These are phyloP conservation scores for Rhodotorula diobovata DNA, from an alignment of 768 basidiomycete genomes.

Conservation along the genomic window DNA sequence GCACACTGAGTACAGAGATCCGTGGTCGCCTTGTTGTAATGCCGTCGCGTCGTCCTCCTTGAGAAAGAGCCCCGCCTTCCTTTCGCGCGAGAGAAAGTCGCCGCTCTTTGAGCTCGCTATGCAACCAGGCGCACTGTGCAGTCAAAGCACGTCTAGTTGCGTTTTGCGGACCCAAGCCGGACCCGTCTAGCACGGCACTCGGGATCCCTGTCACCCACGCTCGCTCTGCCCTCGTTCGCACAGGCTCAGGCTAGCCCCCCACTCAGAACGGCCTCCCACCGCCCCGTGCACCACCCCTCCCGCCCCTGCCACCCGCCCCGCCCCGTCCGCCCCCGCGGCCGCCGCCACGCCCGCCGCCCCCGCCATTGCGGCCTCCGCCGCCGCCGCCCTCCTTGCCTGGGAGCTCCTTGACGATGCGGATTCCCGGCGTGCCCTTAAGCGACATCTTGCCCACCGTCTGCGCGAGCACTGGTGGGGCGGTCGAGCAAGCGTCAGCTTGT, in stretches of 20 bases:
- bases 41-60: too few relatives aligned
- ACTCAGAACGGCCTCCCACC: not conserved
- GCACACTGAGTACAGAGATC: not conserved
- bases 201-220: too few relatives aligned
- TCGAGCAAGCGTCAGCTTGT: not conserved
- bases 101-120: too few relatives aligned
- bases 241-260: too few relatives aligned
- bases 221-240: too few relatives aligned
- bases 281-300: not conserved
- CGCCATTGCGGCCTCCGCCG: conserved; percentile 19
- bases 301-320: not conserved
- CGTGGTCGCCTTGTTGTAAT: not conserved
- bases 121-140: too few relatives aligned
- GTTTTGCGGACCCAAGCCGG: not conserved
- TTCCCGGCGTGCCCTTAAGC: conserved; percentile 26
- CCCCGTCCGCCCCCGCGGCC: not conserved
- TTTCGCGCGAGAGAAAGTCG: too few relatives aligned
- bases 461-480: not conserved
- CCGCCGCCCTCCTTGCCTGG: conserved; percentile 33
- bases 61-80: too few relatives aligned
- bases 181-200: too few relatives aligned
- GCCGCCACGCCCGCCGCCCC: conserved; percentile 1
- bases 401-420: conserved; percentile 33
- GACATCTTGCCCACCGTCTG: conserved; percentile 21
- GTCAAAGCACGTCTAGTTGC: not conserved